Evolutionary conservation across 2,329 filamentous ascomycete species (phyloP).

Genomic region (Herpotrichia juniperi): DNA sequence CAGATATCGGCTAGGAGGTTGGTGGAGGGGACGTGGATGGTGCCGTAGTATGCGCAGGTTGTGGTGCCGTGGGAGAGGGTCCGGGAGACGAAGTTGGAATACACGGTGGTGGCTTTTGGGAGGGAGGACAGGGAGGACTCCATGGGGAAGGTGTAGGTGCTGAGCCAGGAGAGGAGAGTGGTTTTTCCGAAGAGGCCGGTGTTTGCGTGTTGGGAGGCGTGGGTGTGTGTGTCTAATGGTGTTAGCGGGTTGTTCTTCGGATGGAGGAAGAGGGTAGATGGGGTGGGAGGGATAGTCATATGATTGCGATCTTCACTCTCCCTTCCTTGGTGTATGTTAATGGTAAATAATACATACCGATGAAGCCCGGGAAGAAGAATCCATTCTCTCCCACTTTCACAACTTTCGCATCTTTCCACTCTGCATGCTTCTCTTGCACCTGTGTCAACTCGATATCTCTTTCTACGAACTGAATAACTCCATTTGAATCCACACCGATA

Average conservation of each 20-base stretch:
- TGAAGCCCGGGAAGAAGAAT: constrained; percentile 86
- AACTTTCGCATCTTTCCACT: constrained; percentile 50
- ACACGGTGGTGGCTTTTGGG: constrained; percentile 70
- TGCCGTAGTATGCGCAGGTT: constrained; percentile 93
- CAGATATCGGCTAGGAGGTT: constrained; percentile 89
- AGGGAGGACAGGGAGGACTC: constrained; percentile 75
- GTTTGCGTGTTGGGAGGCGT: constrained; percentile 95
- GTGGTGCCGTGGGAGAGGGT: constrained; percentile 92
- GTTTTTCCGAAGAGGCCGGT: constrained; percentile 91
- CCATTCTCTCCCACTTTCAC: constrained; percentile 55
- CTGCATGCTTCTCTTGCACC: constrained; percentile 27
- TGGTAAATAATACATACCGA: constrained; percentile 61
- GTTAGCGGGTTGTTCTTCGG: not conserved
- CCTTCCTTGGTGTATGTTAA: not conserved
- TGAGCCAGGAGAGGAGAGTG: constrained; percentile 90
- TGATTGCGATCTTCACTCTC: not conserved
- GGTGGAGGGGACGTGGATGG: constrained; percentile 84
- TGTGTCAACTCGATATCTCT: constrained; percentile 36
- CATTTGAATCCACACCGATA: constrained; percentile 59
- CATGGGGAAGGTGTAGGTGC: constrained; percentile 93
- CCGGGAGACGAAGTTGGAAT: constrained; percentile 76
- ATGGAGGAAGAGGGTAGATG: not conserved
- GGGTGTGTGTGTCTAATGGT: constrained; percentile 84
- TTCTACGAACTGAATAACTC: constrained; percentile 57
- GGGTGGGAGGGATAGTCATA: not conserved